Base-by-base conservation (phyloP, 2,329 filamentous ascomycete species). In the Sphaerulina musiva region DNA sequence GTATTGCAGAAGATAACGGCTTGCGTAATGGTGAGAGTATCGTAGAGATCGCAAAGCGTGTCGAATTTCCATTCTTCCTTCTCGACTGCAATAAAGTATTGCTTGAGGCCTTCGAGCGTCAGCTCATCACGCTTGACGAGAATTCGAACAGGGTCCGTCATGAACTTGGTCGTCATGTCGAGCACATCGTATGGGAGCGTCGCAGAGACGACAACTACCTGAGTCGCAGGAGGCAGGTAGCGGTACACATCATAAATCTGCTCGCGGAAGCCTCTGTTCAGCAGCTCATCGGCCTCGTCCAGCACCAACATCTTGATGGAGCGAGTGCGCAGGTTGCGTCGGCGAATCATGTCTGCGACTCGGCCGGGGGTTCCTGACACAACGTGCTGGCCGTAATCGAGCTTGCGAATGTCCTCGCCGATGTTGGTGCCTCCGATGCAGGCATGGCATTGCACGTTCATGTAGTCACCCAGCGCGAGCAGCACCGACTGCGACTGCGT, bases 11-110 rank as follows among this genome's bases (percentile, higher is more conserved):
- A 98, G 71, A 98, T 98, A 71, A 98, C 93, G 44, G 93, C 93
- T 76, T 97, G 93, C 12, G 93, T 97, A 69, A 98, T 97, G 52
- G 93, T 98, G 43, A 98, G 81, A 10, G 93, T 97, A 72, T 98
- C 93, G 80, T 98, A 98, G 54, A 98, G 85, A 76, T 98, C 93
- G 73, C 90, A 97, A 4, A 98, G 84, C 2, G 93, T 98, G 72
- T 98, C 93, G 65, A 98, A 95, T 74, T 98, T 98, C 93, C 93
- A 98, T 71, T 97, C 93, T 73, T 98, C 93, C 78, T 96, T 97
- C 74, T 98, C 93, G 17, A 97, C 93, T 1, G 93, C 93, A 66
- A 98, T 97, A 71, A 96, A 98, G 78, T 96, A 98, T 73, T 98
- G 93, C 78, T 97, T 97, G 48, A 98, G 80, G 54, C 93, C 93